Percentiles rank a stretch among this genome's conserved stretches.
phyloP scores from a whole-genome alignment of 2,329 filamentous ascomycete species.

The Aspergillus clavatus region DNA sequence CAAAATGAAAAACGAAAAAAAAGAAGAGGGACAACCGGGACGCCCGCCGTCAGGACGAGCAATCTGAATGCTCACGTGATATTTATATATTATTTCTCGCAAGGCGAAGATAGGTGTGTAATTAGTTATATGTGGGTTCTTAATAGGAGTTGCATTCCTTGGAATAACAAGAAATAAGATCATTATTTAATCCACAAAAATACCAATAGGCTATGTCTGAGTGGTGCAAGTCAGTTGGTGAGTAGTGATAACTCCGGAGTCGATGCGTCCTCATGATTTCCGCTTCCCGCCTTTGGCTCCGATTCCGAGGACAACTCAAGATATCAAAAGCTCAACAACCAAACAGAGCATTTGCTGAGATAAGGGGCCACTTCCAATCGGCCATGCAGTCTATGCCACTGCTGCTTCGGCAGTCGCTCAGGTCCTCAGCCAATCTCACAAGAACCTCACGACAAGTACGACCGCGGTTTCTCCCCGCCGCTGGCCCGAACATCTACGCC shows the following conservation, averaged over 20 bases:
- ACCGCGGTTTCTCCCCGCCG: constrained; percentile 19
- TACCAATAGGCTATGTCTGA: too few species aligned
- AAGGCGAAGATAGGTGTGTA: too few species aligned
- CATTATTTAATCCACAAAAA: too few species aligned
- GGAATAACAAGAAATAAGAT: too few species aligned
- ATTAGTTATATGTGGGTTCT: too few species aligned
- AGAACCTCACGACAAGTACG: constrained; percentile 19
- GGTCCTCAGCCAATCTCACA: constrained; percentile 23
- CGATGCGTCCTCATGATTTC: neutral
- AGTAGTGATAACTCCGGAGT: neutral
- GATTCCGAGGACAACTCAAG: constrained; percentile 10
- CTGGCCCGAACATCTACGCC: constrained; percentile 18
- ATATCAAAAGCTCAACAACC: constrained; percentile 6
- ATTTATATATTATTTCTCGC: too few species aligned
- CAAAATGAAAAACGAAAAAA: neutral
- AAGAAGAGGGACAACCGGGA: neutral
- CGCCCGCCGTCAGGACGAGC: too few species aligned
- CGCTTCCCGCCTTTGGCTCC: neutral
- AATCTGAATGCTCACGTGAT: too few species aligned
- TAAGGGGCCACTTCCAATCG: constrained; percentile 18
- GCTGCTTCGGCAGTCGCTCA: constrained; percentile 36
- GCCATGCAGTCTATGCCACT: constrained; percentile 41
- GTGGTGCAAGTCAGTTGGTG: too few species aligned
- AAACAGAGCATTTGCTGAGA: constrained; percentile 18
- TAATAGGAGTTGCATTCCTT: too few species aligned